Conservation (phyloP, 805 yeast species). For the Metschnikowia bowlesiae region DNA sequence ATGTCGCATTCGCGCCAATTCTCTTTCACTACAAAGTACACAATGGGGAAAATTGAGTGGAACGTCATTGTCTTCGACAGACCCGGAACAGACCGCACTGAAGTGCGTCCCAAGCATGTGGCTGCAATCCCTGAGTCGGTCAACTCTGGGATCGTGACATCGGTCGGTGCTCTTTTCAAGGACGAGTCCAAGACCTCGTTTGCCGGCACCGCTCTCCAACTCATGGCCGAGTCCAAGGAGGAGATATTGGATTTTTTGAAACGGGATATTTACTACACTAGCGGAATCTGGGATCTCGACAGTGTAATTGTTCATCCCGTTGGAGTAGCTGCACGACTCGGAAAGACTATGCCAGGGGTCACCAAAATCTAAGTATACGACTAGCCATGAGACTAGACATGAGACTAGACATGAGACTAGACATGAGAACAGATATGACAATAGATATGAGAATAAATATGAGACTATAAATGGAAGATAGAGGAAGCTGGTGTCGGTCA, state of each 20-base stretch:
- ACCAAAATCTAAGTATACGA: slow-evolving; percentile 7
- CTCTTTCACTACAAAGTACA: neutral
- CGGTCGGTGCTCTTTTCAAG: slow-evolving; percentile 48
- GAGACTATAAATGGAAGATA: too few species aligned
- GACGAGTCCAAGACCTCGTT: slow-evolving; percentile 46
- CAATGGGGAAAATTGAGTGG: slow-evolving; percentile 22
- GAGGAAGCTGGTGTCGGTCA: too few species aligned
- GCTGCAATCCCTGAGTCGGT: slow-evolving; percentile 42
- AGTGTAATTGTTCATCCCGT: slow-evolving; percentile 55
- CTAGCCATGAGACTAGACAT: too few species aligned
- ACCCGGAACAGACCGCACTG: slow-evolving; percentile 56
- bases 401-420: too few species aligned
- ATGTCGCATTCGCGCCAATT: neutral
- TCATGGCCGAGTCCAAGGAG: slow-evolving; percentile 61
- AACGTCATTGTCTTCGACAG: slow-evolving; percentile 66
- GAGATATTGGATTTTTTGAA: slow-evolving; percentile 62
- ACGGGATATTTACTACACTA: slow-evolving; percentile 55
- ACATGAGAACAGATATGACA: too few species aligned
- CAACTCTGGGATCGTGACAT: slow-evolving; percentile 38
- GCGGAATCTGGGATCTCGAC: slow-evolving; percentile 75
- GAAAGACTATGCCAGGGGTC: slow-evolving; percentile 32
- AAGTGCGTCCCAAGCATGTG: slow-evolving; percentile 51
- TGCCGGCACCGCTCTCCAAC: slow-evolving; percentile 64
- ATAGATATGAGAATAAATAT: too few species aligned
- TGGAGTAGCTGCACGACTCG: slow-evolving; percentile 33